Base-by-base conservation (phyloP, 306 rosid species). In the Casuarina equisetifolia region DNA sequence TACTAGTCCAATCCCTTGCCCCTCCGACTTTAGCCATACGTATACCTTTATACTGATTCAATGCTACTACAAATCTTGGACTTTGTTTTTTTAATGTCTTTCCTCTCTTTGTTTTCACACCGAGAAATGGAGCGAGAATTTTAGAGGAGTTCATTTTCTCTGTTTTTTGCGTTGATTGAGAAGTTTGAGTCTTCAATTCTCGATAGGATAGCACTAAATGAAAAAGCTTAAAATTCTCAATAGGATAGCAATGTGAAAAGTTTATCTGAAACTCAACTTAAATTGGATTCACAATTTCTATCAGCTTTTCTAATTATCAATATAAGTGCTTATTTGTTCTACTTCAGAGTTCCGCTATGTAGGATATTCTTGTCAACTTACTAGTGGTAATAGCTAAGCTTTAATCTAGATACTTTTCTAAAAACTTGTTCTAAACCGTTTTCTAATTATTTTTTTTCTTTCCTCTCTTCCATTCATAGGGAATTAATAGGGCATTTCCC, bases 401-500 rank as follows among this genome's bases (percentile, higher is more conserved):
- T 12, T 35, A 12, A 61, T 61, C 35, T 3, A 1, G n/a, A 9
- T 75, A 13, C 51, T 53, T 61, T 15, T 53, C 48, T 51, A 54
- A 32, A n/a, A 38, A 25, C 50, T 52, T 43, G 39, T 51, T 68
- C 61, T 76, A 32, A 32, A 63, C 10, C 49, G 50, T 25, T 50
- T 42, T 6, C 64, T 61, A 36, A 66, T 53, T 59, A 43, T 54
- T 57, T 81, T 25, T n/a, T 9, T 84, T 53, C 78, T 51, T 25
- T 44, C 55, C 12, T 25, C 71, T 11, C 48, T 75, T 76, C 55
- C 81, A 51, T 81, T 81, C 36, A 63, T 86, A 95, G 99, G 97
- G 99, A 77, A 90, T 95, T 73, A 95, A 95, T 85, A 87, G 98
- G 82, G 97, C 97, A 77, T 91, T 95, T 83, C 99, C 99, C 74